Conservation (phyloP, 2,329 filamentous ascomycete species). For the Lasiodiplodia sp. region DNA sequence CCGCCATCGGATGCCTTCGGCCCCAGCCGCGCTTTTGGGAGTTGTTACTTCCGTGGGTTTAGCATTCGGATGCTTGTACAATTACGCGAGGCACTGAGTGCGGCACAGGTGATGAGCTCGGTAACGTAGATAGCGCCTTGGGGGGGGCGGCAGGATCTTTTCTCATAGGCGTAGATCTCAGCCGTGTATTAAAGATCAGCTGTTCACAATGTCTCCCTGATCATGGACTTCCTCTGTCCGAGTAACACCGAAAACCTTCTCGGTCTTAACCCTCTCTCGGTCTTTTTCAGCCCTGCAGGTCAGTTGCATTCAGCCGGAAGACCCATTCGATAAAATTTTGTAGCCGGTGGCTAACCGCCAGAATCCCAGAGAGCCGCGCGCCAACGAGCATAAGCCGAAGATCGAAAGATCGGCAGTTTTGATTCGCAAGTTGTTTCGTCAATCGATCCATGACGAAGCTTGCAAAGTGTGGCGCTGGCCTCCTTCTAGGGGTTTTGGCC, state of each 20-base stretch:
- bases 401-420: conserved; percentile 7
- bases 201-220: conserved; percentile 8
- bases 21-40: background rate
- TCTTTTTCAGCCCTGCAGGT: background rate
- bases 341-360: background rate
- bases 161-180: background rate
- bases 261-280: background rate
- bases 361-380: background rate
- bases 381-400: background rate
- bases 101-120: conserved; percentile 19
- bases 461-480: conserved; percentile 14
- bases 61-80: background rate
- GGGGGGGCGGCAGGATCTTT: background rate
- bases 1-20: conserved; percentile 16
- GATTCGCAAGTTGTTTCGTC: conserved; percentile 20
- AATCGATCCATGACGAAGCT: conserved; percentile 11
- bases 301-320: background rate
- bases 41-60: background rate
- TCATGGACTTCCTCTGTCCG: background rate
- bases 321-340: background rate
- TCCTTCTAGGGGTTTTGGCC: conserved; percentile 7
- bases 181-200: conserved; percentile 22
- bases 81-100: conserved; percentile 4
- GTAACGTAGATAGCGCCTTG: conserved; percentile 9
- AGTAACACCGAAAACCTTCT: background rate